Conservation (phyloP, 2,329 filamentous ascomycete genomes). For the Colletotrichum spinosum region DNA sequence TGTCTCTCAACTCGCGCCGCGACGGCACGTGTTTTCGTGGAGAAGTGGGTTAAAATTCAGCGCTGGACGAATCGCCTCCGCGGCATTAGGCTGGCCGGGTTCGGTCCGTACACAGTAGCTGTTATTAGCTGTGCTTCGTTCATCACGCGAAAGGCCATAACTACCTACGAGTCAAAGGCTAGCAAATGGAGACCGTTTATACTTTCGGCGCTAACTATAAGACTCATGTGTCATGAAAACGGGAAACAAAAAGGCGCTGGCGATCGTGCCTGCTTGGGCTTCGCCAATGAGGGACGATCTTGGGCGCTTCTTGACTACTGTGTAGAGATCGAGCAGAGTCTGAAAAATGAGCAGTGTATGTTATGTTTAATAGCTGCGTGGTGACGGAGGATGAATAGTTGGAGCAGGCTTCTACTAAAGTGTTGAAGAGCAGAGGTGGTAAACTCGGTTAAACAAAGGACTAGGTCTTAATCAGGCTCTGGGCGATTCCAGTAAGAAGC, state of each 20-base stretch:
- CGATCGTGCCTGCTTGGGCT: constrained; percentile 70
- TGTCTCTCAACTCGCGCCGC: constrained; percentile 25
- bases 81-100: constrained; percentile 19
- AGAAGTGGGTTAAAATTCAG: neutral
- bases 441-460: constrained; percentile 85
- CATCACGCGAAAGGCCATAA: neutral
- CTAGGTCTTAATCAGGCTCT: constrained; percentile 66
- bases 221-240: constrained; percentile 45
- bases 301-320: constrained; percentile 42
- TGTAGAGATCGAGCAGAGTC: no score
- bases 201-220: neutral
- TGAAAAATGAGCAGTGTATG: no score
- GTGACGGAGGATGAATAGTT: constrained; percentile 74
- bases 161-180: no score
- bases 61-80: constrained; percentile 11
- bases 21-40: constrained; percentile 38
- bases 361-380: constrained; percentile 69
- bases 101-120: neutral
- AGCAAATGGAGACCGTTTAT: neutral
- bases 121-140: no score
- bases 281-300: constrained; percentile 75
- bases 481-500: constrained; percentile 72
- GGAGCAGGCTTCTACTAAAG: constrained; percentile 58
- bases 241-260: constrained; percentile 75
- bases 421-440: constrained; percentile 82